phyloP scores from a whole-genome alignment of 2,329 filamentous ascomycete genomes.

The Fusarium sp. region DNA sequence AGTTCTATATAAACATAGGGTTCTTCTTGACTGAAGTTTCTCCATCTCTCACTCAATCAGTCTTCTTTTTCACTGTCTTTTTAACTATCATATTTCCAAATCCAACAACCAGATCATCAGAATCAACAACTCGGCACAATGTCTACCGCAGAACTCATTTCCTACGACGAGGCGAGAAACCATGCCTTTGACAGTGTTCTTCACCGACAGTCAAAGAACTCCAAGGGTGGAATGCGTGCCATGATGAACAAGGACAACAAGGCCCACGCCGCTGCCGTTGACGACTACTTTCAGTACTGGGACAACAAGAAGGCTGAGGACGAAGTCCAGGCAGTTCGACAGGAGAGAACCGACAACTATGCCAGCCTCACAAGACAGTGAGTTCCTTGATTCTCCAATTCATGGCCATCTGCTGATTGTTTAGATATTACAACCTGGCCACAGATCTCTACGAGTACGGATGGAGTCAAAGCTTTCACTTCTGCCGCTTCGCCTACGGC shows the following conservation, averaged over 20 bases:
- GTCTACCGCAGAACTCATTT: constrained; percentile 68
- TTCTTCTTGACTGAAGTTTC: not conserved
- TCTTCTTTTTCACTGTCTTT: too few species aligned
- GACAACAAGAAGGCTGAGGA: constrained; percentile 79
- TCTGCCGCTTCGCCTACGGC: constrained; percentile 88
- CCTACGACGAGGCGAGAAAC: constrained; percentile 83
- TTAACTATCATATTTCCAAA: too few species aligned
- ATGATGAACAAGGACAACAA: constrained; percentile 81
- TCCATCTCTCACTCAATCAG: not conserved
- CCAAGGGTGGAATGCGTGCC: constrained; percentile 77
- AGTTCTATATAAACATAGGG: constrained; percentile 21
- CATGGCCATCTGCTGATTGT: not conserved
- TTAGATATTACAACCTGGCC: constrained; percentile 89
- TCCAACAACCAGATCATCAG: not conserved
- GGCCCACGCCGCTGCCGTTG: constrained; percentile 80
- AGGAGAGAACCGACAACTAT: constrained; percentile 84
- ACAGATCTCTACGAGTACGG: constrained; percentile 95
- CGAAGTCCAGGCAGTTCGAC: constrained; percentile 76
- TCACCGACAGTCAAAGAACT: constrained; percentile 75
- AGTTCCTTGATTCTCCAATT: constrained; percentile 44
- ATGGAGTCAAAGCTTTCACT: constrained; percentile 94
- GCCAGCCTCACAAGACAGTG: constrained; percentile 89
- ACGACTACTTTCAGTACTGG: constrained; percentile 94
- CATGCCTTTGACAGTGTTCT: constrained; percentile 86
- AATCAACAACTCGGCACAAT: constrained; percentile 21